Evolutionary conservation across 2,329 filamentous ascomycete species (phyloP), one percentile per base, ranked within the genome.

Genomic region (Colletotrichum aenigma): DNA sequence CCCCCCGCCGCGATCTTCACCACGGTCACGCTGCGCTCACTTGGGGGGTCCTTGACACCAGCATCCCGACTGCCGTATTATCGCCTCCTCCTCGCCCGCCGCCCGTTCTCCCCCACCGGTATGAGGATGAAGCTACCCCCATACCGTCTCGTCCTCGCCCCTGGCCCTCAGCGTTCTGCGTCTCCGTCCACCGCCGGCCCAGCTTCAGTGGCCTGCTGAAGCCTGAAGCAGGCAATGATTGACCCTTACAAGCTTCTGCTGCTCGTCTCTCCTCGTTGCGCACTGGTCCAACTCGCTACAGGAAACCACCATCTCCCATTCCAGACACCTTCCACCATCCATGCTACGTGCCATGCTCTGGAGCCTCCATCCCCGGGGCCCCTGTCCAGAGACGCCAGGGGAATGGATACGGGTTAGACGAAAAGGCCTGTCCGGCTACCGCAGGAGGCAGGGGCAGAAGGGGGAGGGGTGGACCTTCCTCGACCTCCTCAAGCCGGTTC

Each of bases 361-460:
- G 24, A 52, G 43, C 43, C 43, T 48, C 43, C 43, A 48, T 48
- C 43, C 1, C 62, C 64, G 43, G 69, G 69, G 64, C 30, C 73
- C 69, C 43, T 72, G 69, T 64, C 69, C 67, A 43, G 64, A 64
- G 73, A 72, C 69, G 28, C 36, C 70, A 68, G 70, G 73, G 43
- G 64, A 75, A 56, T 58, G 26, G 26, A 36, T 58, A 34, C 24
- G 12, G 64, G 32, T 67, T 66, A 36, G 55, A 56, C n/a, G 15
- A 32, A 36, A 71, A 30, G 26, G n/a, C 28, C 28, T n/a, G 16
- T 61, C 18, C 30, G 58, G 43, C 38, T 66, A 36, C 58, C 34
- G 68, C 26, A 36, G 67, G 38, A 61, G 38, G 36, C 56, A 70
- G 56, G 67, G 67, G 55, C 34, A 30, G 21, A 21, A 60, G 26